Conservation (phyloP, 495 filamentous ascomycete species). For the Penicillium waksmanii region DNA sequence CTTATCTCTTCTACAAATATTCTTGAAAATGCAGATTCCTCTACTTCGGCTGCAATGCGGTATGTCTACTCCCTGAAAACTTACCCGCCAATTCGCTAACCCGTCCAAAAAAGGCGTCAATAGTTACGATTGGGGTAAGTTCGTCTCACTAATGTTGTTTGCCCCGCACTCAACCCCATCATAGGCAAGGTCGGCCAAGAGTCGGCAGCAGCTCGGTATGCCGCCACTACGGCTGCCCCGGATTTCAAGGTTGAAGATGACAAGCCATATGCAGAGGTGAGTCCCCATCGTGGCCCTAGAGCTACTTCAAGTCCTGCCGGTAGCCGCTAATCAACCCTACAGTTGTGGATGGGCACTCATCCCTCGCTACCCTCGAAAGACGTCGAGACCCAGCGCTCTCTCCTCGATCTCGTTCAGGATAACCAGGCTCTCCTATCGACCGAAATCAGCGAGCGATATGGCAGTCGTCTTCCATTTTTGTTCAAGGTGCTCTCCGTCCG, state of each 20-base stretch:
- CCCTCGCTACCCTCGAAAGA: slow-evolving; percentile 94
- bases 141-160: slow-evolving; percentile 14
- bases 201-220: slow-evolving; percentile 75
- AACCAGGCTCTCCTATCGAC: slow-evolving; percentile 80
- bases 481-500: slow-evolving; percentile 96
- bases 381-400: slow-evolving; percentile 76
- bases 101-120: slow-evolving; percentile 67
- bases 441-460: slow-evolving; percentile 72
- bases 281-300: slow-evolving; percentile 26
- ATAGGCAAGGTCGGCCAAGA: slow-evolving; percentile 73
- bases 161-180: slow-evolving; percentile 35
- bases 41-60: slow-evolving; percentile 92
- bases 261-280: slow-evolving; percentile 82
- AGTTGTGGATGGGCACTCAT: slow-evolving; percentile 99
- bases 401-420: slow-evolving; percentile 87
- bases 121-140: slow-evolving; percentile 94
- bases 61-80: slow-evolving; percentile 38
- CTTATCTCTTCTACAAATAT: slow-evolving; percentile 9
- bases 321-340: slow-evolving; percentile 26
- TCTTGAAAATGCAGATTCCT: slow-evolving; percentile 72
- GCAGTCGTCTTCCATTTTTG: slow-evolving; percentile 84
- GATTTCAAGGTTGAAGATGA: slow-evolving; percentile 77
- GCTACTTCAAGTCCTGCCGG: neutral
- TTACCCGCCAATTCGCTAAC: slow-evolving; percentile 9
- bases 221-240: slow-evolving; percentile 71